Base-by-base conservation (phyloP, 495 filamentous ascomycete genomes). In the Geopyxis carbonaria region DNA sequence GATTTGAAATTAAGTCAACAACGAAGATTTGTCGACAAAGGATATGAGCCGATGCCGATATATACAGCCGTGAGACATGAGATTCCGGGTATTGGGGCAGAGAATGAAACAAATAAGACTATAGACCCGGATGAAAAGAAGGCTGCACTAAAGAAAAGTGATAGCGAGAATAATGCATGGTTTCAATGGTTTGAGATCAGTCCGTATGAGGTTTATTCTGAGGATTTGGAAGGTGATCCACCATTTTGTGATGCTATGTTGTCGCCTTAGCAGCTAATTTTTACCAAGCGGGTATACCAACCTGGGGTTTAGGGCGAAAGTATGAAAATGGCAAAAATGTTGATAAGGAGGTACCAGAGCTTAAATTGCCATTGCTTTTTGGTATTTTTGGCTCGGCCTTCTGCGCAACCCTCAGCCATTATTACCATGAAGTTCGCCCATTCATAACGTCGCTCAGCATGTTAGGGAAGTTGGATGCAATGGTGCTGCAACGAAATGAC, bases 171-270 rank as follows among this genome's bases (percentile, higher is more conserved):
- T 8, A 44, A 47, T 13, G 34, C 38, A 6, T 97, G 85, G 81
- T 97, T 97, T 47, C 87, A 97, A 50, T 97, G 89, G 89, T 95
- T 93, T 47, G 89, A 97, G 46, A 74, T 86, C 42, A 92, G 83
- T 0, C 89, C 89, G 0, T 97, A 92, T 47, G 89, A 97, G 59
- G 75, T 97, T 48, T 94, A 84, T 58, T 93, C 83, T 53, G 89
- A 97, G 56, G 89, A 95, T 45, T 75, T 80, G 22, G 64, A 66
- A 40, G 51, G 51, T 55, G 46, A 6, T n/a, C n/a, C n/a, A n/a
- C n/a, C n/a, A n/a, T 10, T 34, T 34, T 34, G 15, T n/a, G 15
- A 5, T 31, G 28, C 2, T n/a, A n/a, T n/a, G 28, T n/a, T n/a
- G n/a, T 31, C 15, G 15, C 28, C n/a, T 31, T 15, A n/a, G 5